Evolutionary conservation across 192 early-diverging fungal species (phyloP).

Genomic region (Blastocladiella britannica): DNA sequence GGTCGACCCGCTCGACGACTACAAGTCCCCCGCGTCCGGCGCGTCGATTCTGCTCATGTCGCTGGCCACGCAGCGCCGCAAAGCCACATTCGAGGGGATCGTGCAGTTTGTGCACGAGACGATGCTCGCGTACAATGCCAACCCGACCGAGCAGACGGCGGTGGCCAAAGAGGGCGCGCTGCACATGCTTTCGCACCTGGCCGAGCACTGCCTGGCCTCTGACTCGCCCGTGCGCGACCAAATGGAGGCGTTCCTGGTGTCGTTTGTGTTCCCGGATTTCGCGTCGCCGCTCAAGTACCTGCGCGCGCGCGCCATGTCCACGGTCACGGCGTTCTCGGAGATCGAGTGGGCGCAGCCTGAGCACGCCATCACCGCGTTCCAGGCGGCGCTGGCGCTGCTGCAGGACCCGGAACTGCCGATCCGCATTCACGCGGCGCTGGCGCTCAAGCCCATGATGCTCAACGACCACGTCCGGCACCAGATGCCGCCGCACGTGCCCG

Average conservation of each 20-base stretch:
- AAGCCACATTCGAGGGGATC: conserved; percentile 56
- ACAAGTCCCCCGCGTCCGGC: conserved; percentile 47
- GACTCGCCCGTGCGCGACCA: conserved; percentile 48
- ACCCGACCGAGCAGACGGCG: conserved; percentile 36
- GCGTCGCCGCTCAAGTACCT: conserved; percentile 61
- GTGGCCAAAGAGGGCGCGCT: conserved; percentile 80
- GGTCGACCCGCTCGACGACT: conserved; percentile 64
- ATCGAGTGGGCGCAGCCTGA: conserved; percentile 36
- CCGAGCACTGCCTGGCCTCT: conserved; percentile 41
- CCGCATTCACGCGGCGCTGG: conserved; percentile 63
- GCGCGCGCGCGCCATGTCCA: conserved; percentile 46
- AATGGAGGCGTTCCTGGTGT: conserved; percentile 68
- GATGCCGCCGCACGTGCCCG: conserved; percentile 56
- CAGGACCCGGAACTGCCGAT: conserved; percentile 69
- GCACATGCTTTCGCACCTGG: conserved; percentile 60
- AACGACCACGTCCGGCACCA: conserved; percentile 49
- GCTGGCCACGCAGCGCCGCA: conserved; percentile 55
- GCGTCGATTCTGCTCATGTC: conserved; percentile 58
- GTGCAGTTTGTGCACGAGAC: conserved; percentile 57
- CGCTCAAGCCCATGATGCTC: conserved; percentile 56
- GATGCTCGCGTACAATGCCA: conserved; percentile 42
- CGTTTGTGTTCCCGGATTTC: conserved; percentile 80
- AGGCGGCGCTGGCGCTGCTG: conserved; percentile 22
- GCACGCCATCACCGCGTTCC: conserved; percentile 23
- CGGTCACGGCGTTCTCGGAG: conserved; percentile 16